phyloP scores from a whole-genome alignment of 768 basidiomycete genomes.

The Amanita muscaria region DNA sequence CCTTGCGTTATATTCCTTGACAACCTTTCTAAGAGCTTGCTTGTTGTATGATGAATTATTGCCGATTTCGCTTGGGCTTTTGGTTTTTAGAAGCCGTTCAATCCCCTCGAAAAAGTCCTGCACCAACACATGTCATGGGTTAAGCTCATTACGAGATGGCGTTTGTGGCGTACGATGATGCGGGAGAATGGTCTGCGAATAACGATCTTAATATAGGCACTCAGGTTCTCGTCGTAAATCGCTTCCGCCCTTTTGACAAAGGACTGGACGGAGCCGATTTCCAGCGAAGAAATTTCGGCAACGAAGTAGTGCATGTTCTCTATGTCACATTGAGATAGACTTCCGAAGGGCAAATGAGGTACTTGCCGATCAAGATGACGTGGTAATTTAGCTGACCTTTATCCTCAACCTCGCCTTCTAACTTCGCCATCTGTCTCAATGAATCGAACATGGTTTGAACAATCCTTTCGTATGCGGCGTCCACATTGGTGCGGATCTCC shows the following conservation, averaged over 20 bases:
- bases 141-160: not conserved
- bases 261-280: slow-evolving; percentile 48
- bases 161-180: slow-evolving; percentile 50
- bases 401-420: slow-evolving; percentile 89
- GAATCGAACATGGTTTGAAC: slow-evolving; percentile 88
- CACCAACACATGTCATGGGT: not conserved
- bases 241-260: slow-evolving; percentile 69
- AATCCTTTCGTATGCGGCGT: slow-evolving; percentile 80
- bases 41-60: slow-evolving; percentile 70
- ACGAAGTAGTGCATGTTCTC: slow-evolving; percentile 97
- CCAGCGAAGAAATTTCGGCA: slow-evolving; percentile 66
- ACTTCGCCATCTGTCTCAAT: slow-evolving; percentile 91
- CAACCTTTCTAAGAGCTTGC: slow-evolving; percentile 69
- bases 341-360: not conserved
- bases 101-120: slow-evolving; percentile 95
- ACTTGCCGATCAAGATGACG: slow-evolving; percentile 86
- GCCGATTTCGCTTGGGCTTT: slow-evolving; percentile 67
- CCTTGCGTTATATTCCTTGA: slow-evolving; percentile 81
- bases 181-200: slow-evolving; percentile 81
- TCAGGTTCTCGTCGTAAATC: slow-evolving; percentile 86
- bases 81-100: slow-evolving; percentile 77
- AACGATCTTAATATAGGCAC: slow-evolving; percentile 79
- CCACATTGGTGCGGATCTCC: slow-evolving; percentile 69
- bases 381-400: slow-evolving; percentile 97
- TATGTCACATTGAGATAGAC: slow-evolving; percentile 22